Conservation (phyloP, 2,329 filamentous ascomycete species). For the Hymenoscyphus repandus region DNA sequence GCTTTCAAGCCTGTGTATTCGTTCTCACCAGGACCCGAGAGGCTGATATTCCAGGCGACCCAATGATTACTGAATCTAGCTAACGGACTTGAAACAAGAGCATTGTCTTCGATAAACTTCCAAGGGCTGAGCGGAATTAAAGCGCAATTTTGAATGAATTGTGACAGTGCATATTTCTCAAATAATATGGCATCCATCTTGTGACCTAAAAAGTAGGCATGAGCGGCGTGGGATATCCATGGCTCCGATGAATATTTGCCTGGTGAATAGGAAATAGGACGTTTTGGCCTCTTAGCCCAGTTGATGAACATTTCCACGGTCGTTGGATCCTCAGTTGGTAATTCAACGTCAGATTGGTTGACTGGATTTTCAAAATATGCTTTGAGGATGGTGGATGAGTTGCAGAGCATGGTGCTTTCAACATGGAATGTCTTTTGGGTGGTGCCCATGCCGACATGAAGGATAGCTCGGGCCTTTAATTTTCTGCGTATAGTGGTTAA, state of each 20-base stretch:
- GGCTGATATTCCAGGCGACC: constrained; percentile 7
- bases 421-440: too few relatives aligned
- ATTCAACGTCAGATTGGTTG: background rate
- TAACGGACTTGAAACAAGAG: background rate
- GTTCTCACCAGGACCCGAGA: constrained; percentile 1
- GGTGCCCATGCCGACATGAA: too few relatives aligned
- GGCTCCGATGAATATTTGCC: background rate
- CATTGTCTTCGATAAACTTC: constrained; percentile 4
- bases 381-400: background rate
- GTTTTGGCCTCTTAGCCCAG: background rate
- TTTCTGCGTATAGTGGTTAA: too few relatives aligned
- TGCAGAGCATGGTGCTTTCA: too few relatives aligned
- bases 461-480: too few relatives aligned
- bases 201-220: constrained; percentile 1
- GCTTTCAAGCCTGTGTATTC: constrained; percentile 5
- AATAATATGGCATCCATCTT: constrained; percentile 2
- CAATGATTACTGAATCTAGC: constrained; percentile 8
- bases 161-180: constrained; percentile 5
- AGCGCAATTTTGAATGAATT: constrained; percentile 8
- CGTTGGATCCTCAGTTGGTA: background rate
- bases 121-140: constrained; percentile 3
- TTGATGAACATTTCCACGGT: constrained; percentile 2
- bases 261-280: background rate
- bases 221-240: constrained; percentile 8
- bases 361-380: background rate